Evolutionary conservation across 1,139 yeast species (phyloP), one percentile per base, ranked within the genome.

Genomic region (Hyphopichia pseudoburtonii): DNA sequence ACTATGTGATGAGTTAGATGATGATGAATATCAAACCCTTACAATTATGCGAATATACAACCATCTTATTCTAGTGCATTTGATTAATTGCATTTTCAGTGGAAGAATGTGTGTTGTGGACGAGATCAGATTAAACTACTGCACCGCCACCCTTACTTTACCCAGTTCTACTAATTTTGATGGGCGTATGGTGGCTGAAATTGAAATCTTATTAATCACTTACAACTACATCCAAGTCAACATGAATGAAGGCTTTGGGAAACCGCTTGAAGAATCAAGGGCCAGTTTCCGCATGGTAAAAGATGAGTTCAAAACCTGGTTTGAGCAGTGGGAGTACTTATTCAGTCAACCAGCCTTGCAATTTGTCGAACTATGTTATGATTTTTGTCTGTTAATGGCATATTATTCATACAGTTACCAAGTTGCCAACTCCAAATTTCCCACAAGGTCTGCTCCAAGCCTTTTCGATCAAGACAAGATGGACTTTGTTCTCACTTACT

Each of bases 111-210:
- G 90, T 49, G 67, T 84, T n/a, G 61, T 86, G 7, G 92, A 85
- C 53, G 83, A 78, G 44, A 67, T 75, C 26, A 64, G 90, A 40
- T 59, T 85, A 35, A 80, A 77, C 44, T 75, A 79, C 46, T 81
- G 89, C 41, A 71, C 79, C 17, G 71, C 83, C 7, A 76, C 84
- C 1, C 63, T 83, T 33, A 79, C 82, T 28, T 63, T 83, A 28
- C 71, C 82, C 2, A 70, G 78, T 32, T 80, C 92, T 0, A 84
- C 92, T 3, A 84, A 84, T 50, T 86, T 86, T 53, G 95, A 86
- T 54, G 90, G 89, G 11, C 63, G 95, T 43, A 85, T 86, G 81
- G 84, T 86, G 12, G 84, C 90, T 37, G 95, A 86, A 57, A 81
- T 85, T 37, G 77, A 82, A 15, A 69, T 85, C 9, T 76, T 83